Evolutionary conservation across 148 eudicot species (phyloP), one percentile per base, ranked within the genome.

Genomic region (Vaccinium macrocarpon): DNA sequence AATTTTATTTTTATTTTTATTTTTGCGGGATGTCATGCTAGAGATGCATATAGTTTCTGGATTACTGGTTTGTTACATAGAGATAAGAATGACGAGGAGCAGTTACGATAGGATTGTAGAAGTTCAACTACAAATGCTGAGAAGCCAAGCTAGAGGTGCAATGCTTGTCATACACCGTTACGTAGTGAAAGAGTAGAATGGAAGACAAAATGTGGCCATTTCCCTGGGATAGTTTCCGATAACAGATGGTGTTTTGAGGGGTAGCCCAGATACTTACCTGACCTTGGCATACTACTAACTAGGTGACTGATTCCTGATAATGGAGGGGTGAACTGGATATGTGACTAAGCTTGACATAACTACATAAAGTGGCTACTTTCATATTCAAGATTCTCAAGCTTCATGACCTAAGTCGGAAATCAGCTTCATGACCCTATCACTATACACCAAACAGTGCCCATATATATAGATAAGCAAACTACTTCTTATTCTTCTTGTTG

Each of bases 111-210:
- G 14, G 29, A 51, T 7, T 5, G 11, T 74, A 48, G 29, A 11
- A 76, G n/a, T 76, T 76, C 25, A n/a, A 76, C 25, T 18, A 23
- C 25, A 3, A 49, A 48, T 25, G 79, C 21, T 48, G 27, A 19
- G 79, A 46, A 51, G 51, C 27, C 79, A 46, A 76, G 55, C 79
- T 49, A 76, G 79, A 49, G 23, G 79, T 76, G 79, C 51, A 21
- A 49, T 76, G 18, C 25, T 42, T 50, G 29, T 49, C 55, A 46
- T 76, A 46, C 23, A 76, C 23, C 21, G 18, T 32, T 42, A 73
- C 15, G 21, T 73, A 38, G 42, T 73, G 42, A 1, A 29, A 35
- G 77, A 19, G 3, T 48, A 6, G 53, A 46, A 46, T 19, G 29
- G 25, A n/a, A 76, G 9, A 76, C 13, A 9, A 2, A 18, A 46